These are phyloP conservation scores for Podosphaera leucotricha DNA, from an alignment of 2,329 filamentous ascomycete genomes.

Conservation along the genomic window DNA sequence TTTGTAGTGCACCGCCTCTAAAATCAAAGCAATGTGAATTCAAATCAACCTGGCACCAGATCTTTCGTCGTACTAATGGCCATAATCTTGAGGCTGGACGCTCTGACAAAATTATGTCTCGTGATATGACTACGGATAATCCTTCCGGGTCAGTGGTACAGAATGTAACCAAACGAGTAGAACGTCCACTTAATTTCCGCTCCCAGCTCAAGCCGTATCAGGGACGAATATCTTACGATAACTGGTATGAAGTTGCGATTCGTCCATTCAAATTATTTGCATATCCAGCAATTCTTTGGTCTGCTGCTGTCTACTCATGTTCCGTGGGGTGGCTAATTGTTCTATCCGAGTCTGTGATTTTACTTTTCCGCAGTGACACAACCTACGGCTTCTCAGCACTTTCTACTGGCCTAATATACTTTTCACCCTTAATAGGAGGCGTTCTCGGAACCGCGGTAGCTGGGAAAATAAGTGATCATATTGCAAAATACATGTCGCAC, in stretches of 20 bases:
- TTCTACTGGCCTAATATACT: constrained; percentile 65
- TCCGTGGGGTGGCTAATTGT: constrained; percentile 93
- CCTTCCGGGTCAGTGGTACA: not conserved
- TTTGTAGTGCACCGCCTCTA: not conserved
- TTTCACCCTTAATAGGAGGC: constrained; percentile 74
- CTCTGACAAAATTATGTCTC: not conserved
- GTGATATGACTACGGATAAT: not conserved
- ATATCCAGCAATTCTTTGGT: constrained; percentile 82
- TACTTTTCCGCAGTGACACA: constrained; percentile 47
- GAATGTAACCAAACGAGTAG: constrained; percentile 22
- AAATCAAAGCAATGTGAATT: constrained; percentile 13
- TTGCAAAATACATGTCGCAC: constrained; percentile 60
- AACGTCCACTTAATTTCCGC: constrained; percentile 33
- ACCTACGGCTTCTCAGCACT: constrained; percentile 64
- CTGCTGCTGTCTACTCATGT: constrained; percentile 58
- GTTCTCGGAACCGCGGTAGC: constrained; percentile 81
- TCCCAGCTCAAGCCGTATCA: constrained; percentile 49
- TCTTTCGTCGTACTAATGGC: not conserved
- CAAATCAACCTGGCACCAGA: constrained; percentile 17
- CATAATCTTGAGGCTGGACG: not conserved
- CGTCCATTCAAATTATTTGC: constrained; percentile 69
- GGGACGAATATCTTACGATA: constrained; percentile 54
- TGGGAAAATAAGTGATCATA: constrained; percentile 63
- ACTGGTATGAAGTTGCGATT: constrained; percentile 53
- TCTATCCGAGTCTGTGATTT: constrained; percentile 63